Evolutionary conservation across 2,329 filamentous ascomycete genomes (phyloP).

Genomic region (Aspergillus brunneoviolaceus): DNA sequence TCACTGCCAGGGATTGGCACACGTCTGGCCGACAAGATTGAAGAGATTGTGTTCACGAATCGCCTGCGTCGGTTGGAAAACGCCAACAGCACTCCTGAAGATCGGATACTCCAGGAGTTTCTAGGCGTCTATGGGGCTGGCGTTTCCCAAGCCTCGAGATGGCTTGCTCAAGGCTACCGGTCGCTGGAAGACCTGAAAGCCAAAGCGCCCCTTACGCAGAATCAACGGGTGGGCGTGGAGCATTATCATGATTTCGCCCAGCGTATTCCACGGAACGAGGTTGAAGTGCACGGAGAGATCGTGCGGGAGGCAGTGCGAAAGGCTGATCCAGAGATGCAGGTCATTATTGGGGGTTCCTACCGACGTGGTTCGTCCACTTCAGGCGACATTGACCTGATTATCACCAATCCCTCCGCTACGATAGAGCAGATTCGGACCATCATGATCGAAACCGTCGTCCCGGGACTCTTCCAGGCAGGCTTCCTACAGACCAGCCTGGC

Average conservation of each 20-base stretch:
- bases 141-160: slow-evolving; percentile 65
- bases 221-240: slow-evolving; percentile 74
- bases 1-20: slow-evolving; percentile 67
- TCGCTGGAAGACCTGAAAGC: slow-evolving; percentile 69
- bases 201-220: slow-evolving; percentile 63
- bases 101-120: slow-evolving; percentile 67
- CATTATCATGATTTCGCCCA: slow-evolving; percentile 76
- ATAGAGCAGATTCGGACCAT: slow-evolving; percentile 61
- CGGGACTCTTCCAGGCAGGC: slow-evolving; percentile 55
- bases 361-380: slow-evolving; percentile 72
- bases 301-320: slow-evolving; percentile 60
- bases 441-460: slow-evolving; percentile 63
- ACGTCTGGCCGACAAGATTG: slow-evolving; percentile 78
- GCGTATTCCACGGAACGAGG: slow-evolving; percentile 75
- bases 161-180: slow-evolving; percentile 72
- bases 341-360: slow-evolving; percentile 81
- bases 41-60: slow-evolving; percentile 79
- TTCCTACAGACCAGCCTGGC: slow-evolving; percentile 74
- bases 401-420: slow-evolving; percentile 66
- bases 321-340: slow-evolving; percentile 64
- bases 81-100: slow-evolving; percentile 64
- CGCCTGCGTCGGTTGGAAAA: slow-evolving; percentile 70
- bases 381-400: slow-evolving; percentile 81
- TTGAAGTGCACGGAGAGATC: slow-evolving; percentile 65
- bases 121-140: slow-evolving; percentile 79